These are phyloP conservation scores for Benincasa hispida DNA, from an alignment of 306 rosid genomes.

Conservation along the genomic window DNA sequence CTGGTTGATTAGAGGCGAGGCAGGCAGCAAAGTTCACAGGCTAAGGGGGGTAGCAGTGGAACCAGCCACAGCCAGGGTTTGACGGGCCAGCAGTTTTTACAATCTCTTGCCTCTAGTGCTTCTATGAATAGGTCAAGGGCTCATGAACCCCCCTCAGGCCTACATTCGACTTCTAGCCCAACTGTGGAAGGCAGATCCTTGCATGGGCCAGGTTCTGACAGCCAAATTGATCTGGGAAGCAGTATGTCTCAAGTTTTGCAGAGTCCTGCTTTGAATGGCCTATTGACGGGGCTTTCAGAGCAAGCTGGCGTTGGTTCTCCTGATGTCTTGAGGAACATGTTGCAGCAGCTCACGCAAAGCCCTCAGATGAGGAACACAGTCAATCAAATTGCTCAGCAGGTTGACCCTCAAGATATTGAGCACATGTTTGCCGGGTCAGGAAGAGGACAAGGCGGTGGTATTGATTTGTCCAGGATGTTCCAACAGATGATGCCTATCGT, in stretches of 20 bases:
- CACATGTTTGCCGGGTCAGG: constrained; percentile 60
- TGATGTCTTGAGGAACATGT: constrained; percentile 73
- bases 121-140: constrained; percentile 23
- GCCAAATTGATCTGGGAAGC: constrained; percentile 48
- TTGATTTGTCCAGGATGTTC: constrained; percentile 75
- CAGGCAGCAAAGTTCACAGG: constrained; percentile 30
- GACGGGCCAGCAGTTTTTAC: constrained; percentile 48
- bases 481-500: constrained; percentile 99
- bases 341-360: constrained; percentile 83
- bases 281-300: constrained; percentile 78
- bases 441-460: constrained; percentile 65
- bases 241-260: constrained; percentile 87
- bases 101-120: constrained; percentile 44
- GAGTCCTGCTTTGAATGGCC: constrained; percentile 79
- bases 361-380: constrained; percentile 80
- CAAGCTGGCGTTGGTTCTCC: constrained; percentile 85
- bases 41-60: constrained; percentile 36
- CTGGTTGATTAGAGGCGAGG: constrained; percentile 41
- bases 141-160: constrained; percentile 27
- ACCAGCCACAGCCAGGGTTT: constrained; percentile 44
- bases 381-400: constrained; percentile 73
- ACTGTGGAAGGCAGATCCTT: constrained; percentile 16
- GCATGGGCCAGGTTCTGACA: constrained; percentile 22
- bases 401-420: constrained; percentile 60
- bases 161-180: constrained; percentile 23